Conservation (phyloP, 192 early-diverging fungal genomes). For the Kickxella alabastrina region DNA sequence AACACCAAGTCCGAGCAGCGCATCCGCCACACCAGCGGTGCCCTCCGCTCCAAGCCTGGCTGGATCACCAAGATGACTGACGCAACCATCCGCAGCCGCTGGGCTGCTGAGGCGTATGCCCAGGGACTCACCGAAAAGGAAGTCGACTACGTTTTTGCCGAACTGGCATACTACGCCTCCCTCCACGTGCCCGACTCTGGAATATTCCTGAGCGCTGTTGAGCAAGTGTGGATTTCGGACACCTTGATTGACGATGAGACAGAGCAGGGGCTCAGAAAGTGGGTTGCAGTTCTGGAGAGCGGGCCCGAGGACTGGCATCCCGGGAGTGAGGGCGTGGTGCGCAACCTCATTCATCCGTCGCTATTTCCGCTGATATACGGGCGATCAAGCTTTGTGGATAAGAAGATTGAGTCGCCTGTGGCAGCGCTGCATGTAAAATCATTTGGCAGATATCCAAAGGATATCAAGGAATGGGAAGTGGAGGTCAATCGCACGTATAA, state of each 20-base stretch:
- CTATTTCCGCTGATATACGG: constrained; percentile 25
- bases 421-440: neutral
- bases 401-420: neutral
- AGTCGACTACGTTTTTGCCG: constrained; percentile 15
- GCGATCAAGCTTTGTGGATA: neutral
- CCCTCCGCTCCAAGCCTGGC: constrained; percentile 27
- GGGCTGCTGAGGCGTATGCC: neutral
- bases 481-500: neutral
- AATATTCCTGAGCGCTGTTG: neutral
- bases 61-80: constrained; percentile 22
- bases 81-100: constrained; percentile 1
- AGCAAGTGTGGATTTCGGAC: constrained; percentile 17
- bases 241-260: constrained; percentile 1
- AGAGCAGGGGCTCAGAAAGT: neutral
- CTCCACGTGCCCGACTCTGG: constrained; percentile 2
- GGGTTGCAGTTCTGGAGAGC: constrained; percentile 13
- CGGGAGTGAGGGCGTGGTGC: constrained; percentile 21
- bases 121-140: constrained; percentile 16
- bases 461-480: neutral
- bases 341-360: constrained; percentile 43
- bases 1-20: neutral
- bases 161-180: constrained; percentile 24
- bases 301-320: constrained; percentile 38
- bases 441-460: neutral
- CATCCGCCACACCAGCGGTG: constrained; percentile 8